Conservation (phyloP, 1,284 basidiomycete genomes). For the Puccinia hordei region DNA sequence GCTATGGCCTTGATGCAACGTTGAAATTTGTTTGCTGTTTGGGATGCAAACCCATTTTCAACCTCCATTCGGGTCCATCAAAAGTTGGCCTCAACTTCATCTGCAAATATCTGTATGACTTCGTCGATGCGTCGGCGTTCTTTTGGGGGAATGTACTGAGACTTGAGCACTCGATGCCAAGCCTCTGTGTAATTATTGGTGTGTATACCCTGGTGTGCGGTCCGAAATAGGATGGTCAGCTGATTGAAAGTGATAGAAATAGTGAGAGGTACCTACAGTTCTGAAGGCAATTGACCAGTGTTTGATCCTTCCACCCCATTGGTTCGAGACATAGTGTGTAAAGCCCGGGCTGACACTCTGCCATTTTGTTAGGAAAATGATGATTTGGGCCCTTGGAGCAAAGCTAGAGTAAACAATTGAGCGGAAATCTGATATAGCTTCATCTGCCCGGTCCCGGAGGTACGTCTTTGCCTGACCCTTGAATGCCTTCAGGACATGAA, state of each 20-base stretch:
- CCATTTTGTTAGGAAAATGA: neutral
- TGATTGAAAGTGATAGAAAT: neutral
- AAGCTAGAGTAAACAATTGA: neutral
- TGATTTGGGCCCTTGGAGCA: neutral
- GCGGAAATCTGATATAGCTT: neutral
- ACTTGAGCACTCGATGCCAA: neutral
- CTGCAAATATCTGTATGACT: neutral
- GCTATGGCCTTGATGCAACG: neutral
- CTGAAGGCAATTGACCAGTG: neutral
- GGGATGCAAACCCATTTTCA: neutral
- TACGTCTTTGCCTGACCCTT: neutral
- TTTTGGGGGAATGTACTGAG: neutral
- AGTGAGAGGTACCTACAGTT: neutral
- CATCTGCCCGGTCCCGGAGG: neutral
- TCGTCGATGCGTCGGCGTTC: neutral
- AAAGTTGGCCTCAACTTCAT: neutral
- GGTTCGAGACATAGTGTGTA: too few relatives aligned
- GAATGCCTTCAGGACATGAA: slow-evolving; percentile 1
- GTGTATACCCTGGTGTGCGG: neutral
- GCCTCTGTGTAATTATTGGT: slow-evolving; percentile 2
- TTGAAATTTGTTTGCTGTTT: neutral
- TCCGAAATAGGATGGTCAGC: neutral
- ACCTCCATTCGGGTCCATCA: neutral
- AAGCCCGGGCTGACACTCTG: neutral
- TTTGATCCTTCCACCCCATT: neutral